Evolutionary conservation across 352 stramenopile species (phyloP).

Genomic region (Pythium coloratum): DNA sequence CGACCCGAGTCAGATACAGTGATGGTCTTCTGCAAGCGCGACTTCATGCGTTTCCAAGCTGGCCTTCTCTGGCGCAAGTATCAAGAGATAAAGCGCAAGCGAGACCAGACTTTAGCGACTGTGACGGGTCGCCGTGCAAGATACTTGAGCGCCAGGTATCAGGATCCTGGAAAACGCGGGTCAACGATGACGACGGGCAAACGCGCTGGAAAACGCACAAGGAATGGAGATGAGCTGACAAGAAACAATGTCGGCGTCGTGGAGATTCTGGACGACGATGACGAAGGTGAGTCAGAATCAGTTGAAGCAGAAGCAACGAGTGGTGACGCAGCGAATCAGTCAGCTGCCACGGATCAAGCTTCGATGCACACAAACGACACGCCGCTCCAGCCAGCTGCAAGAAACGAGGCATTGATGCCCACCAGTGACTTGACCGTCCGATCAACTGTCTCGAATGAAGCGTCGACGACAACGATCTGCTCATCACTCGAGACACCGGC

Average conservation of each 20-base stretch:
- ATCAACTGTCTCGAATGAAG: too few relatives aligned
- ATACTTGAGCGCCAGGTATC: constrained; percentile 29
- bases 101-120: constrained; percentile 19
- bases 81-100: constrained; percentile 52
- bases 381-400: too few relatives aligned
- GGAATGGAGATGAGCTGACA: not conserved
- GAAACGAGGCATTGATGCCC: too few relatives aligned
- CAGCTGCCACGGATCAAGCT: not conserved
- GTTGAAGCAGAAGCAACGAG: not conserved
- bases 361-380: not conserved
- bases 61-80: constrained; percentile 73
- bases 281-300: not conserved
- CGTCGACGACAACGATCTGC: too few relatives aligned
- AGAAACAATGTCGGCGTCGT: not conserved
- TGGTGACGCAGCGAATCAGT: not conserved
- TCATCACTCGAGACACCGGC: too few relatives aligned
- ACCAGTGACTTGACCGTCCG: not conserved
- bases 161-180: not conserved
- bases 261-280: constrained; percentile 13
- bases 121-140: constrained; percentile 22
- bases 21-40: constrained; percentile 82
- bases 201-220: not conserved
- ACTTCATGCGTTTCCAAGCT: constrained; percentile 79
- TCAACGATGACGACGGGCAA: not conserved
- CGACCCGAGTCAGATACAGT: constrained; percentile 48